Evolutionary conservation across 441 rosid species (phyloP).

Genomic region (Pelargonium exstipulatum): DNA sequence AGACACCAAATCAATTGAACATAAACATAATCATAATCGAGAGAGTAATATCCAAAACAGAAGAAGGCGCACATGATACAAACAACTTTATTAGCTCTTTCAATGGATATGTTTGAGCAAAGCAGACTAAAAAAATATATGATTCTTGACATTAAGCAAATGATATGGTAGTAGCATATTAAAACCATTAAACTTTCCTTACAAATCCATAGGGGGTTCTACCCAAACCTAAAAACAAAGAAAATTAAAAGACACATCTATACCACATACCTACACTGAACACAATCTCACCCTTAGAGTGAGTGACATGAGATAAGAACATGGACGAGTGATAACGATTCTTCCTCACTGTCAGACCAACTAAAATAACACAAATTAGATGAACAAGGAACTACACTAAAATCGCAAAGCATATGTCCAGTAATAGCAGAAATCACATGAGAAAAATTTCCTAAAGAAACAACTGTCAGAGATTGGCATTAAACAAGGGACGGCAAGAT

Average conservation of each 20-base stretch:
- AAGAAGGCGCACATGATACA: not conserved
- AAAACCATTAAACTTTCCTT: not conserved
- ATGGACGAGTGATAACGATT: slow-evolving; percentile 1
- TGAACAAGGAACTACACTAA: slow-evolving; percentile 19
- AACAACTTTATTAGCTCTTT: not conserved
- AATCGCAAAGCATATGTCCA: slow-evolving; percentile 21
- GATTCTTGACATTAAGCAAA: not conserved
- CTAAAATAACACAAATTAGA: slow-evolving; percentile 17
- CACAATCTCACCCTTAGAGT: not conserved
- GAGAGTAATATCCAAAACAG: too few relatives aligned
- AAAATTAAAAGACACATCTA: slow-evolving; percentile 8
- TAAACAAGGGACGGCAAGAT: slow-evolving; percentile 23
- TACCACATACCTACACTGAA: slow-evolving; percentile 26
- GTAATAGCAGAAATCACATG: slow-evolving; percentile 18
- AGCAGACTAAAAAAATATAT: not conserved
- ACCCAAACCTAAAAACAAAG: not conserved
- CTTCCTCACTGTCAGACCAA: slow-evolving; percentile 24
- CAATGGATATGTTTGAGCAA: too few relatives aligned
- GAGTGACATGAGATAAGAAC: slow-evolving; percentile 18
- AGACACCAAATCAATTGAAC: too few relatives aligned
- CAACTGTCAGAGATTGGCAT: slow-evolving; percentile 35
- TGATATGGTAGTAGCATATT: not conserved
- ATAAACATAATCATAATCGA: too few relatives aligned
- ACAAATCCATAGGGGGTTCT: not conserved
- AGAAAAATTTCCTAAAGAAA: slow-evolving; percentile 25